phyloP scores from a whole-genome alignment of 106 monocot genomes.

The Iris macrosiphon region DNA sequence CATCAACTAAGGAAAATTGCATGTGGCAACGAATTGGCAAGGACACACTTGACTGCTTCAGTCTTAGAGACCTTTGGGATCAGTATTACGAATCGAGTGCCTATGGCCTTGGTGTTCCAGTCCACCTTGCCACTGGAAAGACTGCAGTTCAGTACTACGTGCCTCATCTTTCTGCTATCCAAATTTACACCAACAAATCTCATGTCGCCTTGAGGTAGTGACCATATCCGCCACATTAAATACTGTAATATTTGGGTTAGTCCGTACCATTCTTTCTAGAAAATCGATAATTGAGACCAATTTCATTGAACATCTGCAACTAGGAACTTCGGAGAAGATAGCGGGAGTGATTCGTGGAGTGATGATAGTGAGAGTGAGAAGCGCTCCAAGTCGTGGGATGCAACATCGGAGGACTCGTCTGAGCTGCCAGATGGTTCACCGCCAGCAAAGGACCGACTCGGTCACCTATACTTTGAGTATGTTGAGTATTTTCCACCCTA shows the following conservation, averaged over 20 bases:
- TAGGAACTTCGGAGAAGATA: slow-evolving; percentile 24
- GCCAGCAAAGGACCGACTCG: slow-evolving; percentile 8
- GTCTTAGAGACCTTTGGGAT: slow-evolving; percentile 56
- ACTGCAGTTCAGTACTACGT: slow-evolving; percentile 50
- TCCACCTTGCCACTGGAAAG: slow-evolving; percentile 9
- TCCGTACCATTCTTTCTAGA: no score
- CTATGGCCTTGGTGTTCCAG: slow-evolving; percentile 39
- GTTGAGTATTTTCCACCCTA: slow-evolving; percentile 20
- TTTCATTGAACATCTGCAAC: no score
- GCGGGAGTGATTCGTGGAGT: slow-evolving; percentile 28
- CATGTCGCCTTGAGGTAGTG: slow-evolving; percentile 18
- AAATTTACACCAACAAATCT: slow-evolving; percentile 38
- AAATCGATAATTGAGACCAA: no score
- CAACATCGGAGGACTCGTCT: slow-evolving; percentile 23
- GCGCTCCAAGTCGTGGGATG: slow-evolving; percentile 42
- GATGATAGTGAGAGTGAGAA: slow-evolving; percentile 23
- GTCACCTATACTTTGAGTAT: slow-evolving; percentile 34
- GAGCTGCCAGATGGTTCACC: slow-evolving; percentile 11
- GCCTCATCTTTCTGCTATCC: slow-evolving; percentile 50
- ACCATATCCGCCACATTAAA: neutral
- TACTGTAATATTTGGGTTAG: neutral
- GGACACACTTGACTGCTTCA: slow-evolving; percentile 20
- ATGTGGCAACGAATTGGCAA: slow-evolving; percentile 10
- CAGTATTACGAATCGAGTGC: slow-evolving; percentile 53
- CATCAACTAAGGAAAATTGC: no score